Percentiles rank a stretch among this genome's conserved stretches.
These are phyloP conservation scores for Penicillium arizonense DNA, from an alignment of 495 filamentous ascomycete species.

Conservation along the genomic window DNA sequence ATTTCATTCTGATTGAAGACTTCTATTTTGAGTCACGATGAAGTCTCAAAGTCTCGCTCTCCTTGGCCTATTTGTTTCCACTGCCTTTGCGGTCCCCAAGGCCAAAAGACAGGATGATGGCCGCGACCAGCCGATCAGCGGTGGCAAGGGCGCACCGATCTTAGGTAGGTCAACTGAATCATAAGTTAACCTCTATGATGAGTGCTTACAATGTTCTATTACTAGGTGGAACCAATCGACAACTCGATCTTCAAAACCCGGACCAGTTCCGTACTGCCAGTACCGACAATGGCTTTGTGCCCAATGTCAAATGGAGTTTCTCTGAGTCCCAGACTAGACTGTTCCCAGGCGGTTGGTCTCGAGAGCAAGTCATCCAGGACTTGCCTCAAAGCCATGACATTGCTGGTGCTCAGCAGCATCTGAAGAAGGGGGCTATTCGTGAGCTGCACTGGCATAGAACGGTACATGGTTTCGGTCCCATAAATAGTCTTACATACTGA, in stretches of 20 bases:
- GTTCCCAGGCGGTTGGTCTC: constrained; percentile 60
- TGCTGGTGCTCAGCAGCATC: constrained; percentile 60
- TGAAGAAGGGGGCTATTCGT: constrained; percentile 60
- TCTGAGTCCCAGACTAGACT: constrained; percentile 59
- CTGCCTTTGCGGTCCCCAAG: constrained; percentile 23
- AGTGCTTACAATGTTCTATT: neutral
- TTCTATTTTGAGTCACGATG: constrained; percentile 13
- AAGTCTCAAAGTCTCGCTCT: constrained; percentile 13
- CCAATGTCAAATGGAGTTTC: constrained; percentile 66
- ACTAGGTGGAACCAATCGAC: constrained; percentile 34
- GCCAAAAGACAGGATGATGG: constrained; percentile 36
- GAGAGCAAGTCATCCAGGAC: constrained; percentile 61
- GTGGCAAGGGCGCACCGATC: constrained; percentile 56
- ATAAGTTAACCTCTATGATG: neutral
- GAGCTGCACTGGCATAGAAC: constrained; percentile 68
- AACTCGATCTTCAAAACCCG: constrained; percentile 54
- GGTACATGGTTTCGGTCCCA: constrained; percentile 30
- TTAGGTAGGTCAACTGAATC: constrained; percentile 37
- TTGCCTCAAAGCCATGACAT: constrained; percentile 61
- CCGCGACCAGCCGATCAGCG: constrained; percentile 52
- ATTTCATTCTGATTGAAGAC: neutral
- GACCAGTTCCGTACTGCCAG: constrained; percentile 55
- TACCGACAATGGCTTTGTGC: constrained; percentile 58
- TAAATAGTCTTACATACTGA: neutral
- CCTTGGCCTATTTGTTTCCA: constrained; percentile 15